Evolutionary conservation across 2,329 filamentous ascomycete species (phyloP).

Genomic region (Colletotrichum cordylinicola): DNA sequence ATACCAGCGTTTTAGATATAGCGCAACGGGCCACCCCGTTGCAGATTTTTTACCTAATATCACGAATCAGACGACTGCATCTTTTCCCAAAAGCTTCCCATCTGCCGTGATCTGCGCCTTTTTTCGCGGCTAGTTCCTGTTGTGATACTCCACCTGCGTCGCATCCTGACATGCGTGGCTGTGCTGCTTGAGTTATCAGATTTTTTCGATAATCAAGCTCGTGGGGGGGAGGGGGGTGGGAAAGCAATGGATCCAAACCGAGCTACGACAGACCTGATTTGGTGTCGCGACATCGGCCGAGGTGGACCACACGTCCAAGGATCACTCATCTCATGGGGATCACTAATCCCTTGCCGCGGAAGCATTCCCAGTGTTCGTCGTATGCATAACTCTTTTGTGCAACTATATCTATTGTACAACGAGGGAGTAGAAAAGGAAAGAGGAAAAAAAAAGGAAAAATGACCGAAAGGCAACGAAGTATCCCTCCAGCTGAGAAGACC

Average conservation of each 20-base stretch:
- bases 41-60: conserved; percentile 19
- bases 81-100: neutral
- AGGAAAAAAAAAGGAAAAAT: neutral
- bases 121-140: neutral
- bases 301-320: neutral
- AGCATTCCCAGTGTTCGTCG: neutral
- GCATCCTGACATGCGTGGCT: neutral
- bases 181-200: neutral
- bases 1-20: conserved; percentile 21
- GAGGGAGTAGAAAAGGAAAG: neutral
- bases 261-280: neutral
- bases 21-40: conserved; percentile 6
- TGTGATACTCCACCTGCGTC: neutral
- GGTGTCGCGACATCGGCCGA: neutral
- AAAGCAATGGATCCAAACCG: neutral
- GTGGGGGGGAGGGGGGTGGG: neutral
- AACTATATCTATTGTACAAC: conserved; percentile 7
- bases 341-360: neutral
- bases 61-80: conserved; percentile 12
- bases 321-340: neutral
- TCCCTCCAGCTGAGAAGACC: neutral
- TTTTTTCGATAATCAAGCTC: neutral
- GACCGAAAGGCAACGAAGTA: neutral
- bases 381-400: neutral
- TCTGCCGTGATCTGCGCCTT: conserved; percentile 5